phyloP scores from a whole-genome alignment of 192 early-diverging fungal genomes.

The Podochytrium sp. region DNA sequence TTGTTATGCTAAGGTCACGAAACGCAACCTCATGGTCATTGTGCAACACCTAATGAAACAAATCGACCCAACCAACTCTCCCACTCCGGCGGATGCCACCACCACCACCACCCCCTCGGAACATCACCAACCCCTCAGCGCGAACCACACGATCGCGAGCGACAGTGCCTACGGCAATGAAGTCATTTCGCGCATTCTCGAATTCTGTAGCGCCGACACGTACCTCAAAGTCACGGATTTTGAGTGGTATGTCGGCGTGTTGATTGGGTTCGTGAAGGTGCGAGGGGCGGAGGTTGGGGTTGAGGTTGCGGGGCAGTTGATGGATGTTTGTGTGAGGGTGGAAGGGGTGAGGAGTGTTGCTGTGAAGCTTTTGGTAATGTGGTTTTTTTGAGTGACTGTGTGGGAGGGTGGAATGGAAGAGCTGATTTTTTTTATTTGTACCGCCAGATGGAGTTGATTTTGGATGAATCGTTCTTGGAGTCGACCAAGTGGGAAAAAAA shows the following conservation, averaged over 20 bases:
- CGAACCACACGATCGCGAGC: constrained; percentile 10
- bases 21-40: constrained; percentile 77
- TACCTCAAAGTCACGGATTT: constrained; percentile 88
- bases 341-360: constrained; percentile 78
- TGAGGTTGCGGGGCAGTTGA: constrained; percentile 70
- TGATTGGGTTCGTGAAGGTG: constrained; percentile 78
- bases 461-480: constrained; percentile 65
- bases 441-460: constrained; percentile 66
- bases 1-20: constrained; percentile 61
- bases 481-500: constrained; percentile 55
- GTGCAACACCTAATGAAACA: constrained; percentile 85
- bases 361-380: constrained; percentile 71
- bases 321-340: constrained; percentile 91
- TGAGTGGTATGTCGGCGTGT: constrained; percentile 91
- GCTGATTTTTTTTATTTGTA: background rate
- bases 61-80: constrained; percentile 37
- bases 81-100: constrained; percentile 43
- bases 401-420: no score
- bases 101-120: background rate
- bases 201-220: constrained; percentile 81
- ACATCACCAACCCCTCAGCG: constrained; percentile 14
- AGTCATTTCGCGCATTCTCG: constrained; percentile 81
- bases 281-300: constrained; percentile 76
- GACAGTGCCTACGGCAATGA: constrained; percentile 69
- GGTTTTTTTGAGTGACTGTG: no score